Evolutionary conservation across 2,329 filamentous ascomycete genomes (phyloP), one percentile per base, ranked within the genome.

Genomic region (Diaporthe nobilis): DNA sequence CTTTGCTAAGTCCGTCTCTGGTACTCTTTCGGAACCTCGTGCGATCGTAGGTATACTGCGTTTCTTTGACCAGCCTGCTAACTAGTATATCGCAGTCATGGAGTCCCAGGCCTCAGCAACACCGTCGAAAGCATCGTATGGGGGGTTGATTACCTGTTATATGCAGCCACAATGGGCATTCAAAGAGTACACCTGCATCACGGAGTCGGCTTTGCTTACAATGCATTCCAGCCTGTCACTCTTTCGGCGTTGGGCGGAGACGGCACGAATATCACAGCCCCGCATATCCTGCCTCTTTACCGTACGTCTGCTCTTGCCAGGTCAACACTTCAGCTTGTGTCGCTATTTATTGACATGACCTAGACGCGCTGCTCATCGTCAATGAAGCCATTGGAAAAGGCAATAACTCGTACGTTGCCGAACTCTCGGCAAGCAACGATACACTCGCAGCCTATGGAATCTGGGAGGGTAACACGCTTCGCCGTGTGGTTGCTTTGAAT

Each of bases 81-180:
- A 51, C 31, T 31, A 10, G 20, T 25, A 17, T 25, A 8, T 67
- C 20, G 13, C 44, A 67, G 63, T 37, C 63, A 67, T 10, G 44
- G 63, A 34, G 22, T 51, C 28, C 63, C 63, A 10, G 63, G 63
- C 22, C 44, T 67, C 20, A 67, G 63, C 63, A 67, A 67, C 44
- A 51, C 63, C 13, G 44, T 25, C 31, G 28, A 67, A 67, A 51
- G 44, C 20, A 12, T 25, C 10, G 22, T 67, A n/a, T 68, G 31
- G 47, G 63, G 47, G 31, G 4, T 53, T 28, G 47, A 68, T 15
- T 53, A 53, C 47, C n/a, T 68, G 49, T 15, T 39, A 15, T 39
- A 53, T 53, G 22, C 47, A 25, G 63, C 31, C 34, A 68, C 31
- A n/a, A 39, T 53, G 47, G 47, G 47, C 31, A 20, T 68, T 25